Evolutionary conservation across 2,329 filamentous ascomycete genomes (phyloP).

Genomic region (Arthrobotrys entomopaga): DNA sequence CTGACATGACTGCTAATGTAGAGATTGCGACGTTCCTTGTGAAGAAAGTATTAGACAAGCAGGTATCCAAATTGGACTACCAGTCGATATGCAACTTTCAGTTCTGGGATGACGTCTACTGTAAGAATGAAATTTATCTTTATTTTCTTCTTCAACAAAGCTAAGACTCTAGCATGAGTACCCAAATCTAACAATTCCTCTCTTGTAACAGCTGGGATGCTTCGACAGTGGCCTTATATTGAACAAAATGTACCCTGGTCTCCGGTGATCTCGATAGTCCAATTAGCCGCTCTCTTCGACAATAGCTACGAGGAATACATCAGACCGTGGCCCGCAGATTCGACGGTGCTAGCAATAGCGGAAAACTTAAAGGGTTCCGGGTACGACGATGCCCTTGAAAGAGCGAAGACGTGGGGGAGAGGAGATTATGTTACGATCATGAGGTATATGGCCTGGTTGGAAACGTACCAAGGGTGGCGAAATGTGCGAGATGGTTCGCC

Average conservation of each 20-base stretch:
- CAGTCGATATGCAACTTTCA: slow-evolving; percentile 34
- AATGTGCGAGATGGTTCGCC: slow-evolving; percentile 29
- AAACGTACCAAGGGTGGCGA: slow-evolving; percentile 23
- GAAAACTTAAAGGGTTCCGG: slow-evolving; percentile 7
- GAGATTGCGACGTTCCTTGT: slow-evolving; percentile 40
- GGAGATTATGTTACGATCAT: slow-evolving; percentile 2
- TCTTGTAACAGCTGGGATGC: slow-evolving; percentile 31
- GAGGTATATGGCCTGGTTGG: slow-evolving; percentile 34
- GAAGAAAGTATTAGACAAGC: slow-evolving; percentile 39
- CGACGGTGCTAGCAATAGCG: slow-evolving; percentile 25
- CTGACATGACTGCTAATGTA: background rate
- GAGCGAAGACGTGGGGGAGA: slow-evolving; percentile 24
- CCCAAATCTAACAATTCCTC: background rate
- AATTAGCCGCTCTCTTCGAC: slow-evolving; percentile 46
- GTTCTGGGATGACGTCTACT: slow-evolving; percentile 47
- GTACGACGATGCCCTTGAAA: slow-evolving; percentile 20
- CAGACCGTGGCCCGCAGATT: slow-evolving; percentile 25
- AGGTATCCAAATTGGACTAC: slow-evolving; percentile 21
- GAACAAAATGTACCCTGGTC: slow-evolving; percentile 37
- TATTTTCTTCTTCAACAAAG: too few relatives aligned
- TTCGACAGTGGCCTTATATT: slow-evolving; percentile 36
- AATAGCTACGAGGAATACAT: slow-evolving; percentile 17
- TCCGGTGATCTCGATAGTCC: slow-evolving; percentile 34
- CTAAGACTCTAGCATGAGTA: background rate
- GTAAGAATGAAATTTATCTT: slow-evolving; percentile 21